Evolutionary conservation across 108 stramenopile species (phyloP).

Genomic region (Cyclotella cryptica): DNA sequence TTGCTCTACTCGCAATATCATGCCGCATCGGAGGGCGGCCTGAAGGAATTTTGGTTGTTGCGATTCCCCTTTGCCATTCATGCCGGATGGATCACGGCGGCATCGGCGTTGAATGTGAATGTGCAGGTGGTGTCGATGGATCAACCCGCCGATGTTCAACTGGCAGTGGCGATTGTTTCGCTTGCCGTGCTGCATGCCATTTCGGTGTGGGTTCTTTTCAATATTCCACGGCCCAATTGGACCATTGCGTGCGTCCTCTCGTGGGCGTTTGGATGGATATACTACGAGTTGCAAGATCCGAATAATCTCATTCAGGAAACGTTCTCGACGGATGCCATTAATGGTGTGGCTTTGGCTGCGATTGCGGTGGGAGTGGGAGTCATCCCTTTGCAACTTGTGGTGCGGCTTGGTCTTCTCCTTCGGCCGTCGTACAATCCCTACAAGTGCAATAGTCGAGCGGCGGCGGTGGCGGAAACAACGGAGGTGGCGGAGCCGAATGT

Average conservation of each 20-base stretch:
- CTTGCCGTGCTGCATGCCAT: conserved; percentile 61
- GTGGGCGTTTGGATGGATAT: conserved; percentile 77
- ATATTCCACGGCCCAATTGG: conserved; percentile 48
- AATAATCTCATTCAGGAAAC: conserved; percentile 58
- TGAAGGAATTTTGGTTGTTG: conserved; percentile 65
- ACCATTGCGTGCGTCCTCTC: conserved; percentile 67
- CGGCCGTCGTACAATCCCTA: conserved; percentile 40
- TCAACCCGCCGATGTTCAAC: conserved; percentile 48
- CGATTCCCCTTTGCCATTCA: conserved; percentile 87
- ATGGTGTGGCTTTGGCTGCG: conserved; percentile 45
- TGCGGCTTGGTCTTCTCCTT: conserved; percentile 31
- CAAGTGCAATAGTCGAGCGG: conserved; percentile 28
- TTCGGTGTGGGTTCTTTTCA: conserved; percentile 60
- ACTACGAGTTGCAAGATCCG: conserved; percentile 56
- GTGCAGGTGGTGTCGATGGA: conserved; percentile 63
- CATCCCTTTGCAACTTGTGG: conserved; percentile 31
- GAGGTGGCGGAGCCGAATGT: neutral
- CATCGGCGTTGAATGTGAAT: conserved; percentile 77
- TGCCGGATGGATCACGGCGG: conserved; percentile 86
- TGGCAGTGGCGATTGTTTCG: conserved; percentile 57
- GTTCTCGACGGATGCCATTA: conserved; percentile 43
- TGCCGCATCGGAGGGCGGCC: conserved; percentile 18
- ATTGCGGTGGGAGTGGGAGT: conserved; percentile 31
- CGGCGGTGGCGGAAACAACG: neutral
- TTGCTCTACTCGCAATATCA: conserved; percentile 50